phyloP scores from a whole-genome alignment of 192 early-diverging fungal species.

The Coemansia sp. region DNA sequence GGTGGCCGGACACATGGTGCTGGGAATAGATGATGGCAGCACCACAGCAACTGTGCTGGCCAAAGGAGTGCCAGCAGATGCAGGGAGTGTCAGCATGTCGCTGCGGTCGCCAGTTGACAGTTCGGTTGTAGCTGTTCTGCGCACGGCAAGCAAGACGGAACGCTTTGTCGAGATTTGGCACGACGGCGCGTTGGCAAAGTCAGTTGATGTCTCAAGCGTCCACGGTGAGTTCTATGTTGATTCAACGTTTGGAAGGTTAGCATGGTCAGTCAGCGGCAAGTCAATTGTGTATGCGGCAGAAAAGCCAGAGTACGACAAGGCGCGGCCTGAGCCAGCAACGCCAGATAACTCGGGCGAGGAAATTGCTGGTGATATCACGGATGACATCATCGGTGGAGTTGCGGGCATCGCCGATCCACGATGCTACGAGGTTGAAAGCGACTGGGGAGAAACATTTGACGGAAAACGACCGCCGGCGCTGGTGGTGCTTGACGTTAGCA shows the following conservation, averaged over 20 bases:
- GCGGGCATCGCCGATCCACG: slow-evolving; percentile 42
- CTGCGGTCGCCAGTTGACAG: slow-evolving; percentile 39
- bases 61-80: slow-evolving; percentile 32
- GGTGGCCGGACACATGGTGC: slow-evolving; percentile 39
- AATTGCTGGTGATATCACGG: slow-evolving; percentile 21
- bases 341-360: background rate
- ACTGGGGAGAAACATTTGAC: slow-evolving; percentile 70
- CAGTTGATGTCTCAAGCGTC: slow-evolving; percentile 61
- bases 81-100: slow-evolving; percentile 23
- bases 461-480: slow-evolving; percentile 59
- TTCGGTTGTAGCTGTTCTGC: slow-evolving; percentile 43
- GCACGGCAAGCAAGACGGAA: slow-evolving; percentile 19
- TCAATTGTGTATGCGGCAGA: slow-evolving; percentile 71
- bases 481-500: slow-evolving; percentile 54
- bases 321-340: slow-evolving; percentile 10
- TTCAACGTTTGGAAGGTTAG: slow-evolving; percentile 62
- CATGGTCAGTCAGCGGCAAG: slow-evolving; percentile 59
- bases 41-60: slow-evolving; percentile 27
- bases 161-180: slow-evolving; percentile 64
- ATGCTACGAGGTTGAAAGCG: slow-evolving; percentile 55
- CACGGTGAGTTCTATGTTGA: slow-evolving; percentile 75
- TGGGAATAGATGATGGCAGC: slow-evolving; percentile 14
- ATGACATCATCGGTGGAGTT: slow-evolving; percentile 38
- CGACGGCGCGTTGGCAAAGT: slow-evolving; percentile 51
- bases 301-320: slow-evolving; percentile 44